Conservation (phyloP, 1,284 basidiomycete genomes). For the Leccinum fallax region DNA sequence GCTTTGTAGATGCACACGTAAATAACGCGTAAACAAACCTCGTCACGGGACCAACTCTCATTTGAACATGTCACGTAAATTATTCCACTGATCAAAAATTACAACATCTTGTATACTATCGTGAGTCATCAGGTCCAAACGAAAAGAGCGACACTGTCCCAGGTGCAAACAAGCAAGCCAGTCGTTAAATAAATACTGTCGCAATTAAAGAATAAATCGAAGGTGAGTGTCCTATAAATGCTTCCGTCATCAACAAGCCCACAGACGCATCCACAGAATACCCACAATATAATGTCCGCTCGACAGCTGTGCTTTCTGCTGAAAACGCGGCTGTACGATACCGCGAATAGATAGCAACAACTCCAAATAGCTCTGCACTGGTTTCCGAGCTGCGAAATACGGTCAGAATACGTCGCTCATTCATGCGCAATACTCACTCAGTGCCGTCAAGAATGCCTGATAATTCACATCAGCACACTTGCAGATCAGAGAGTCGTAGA, state of each 20-base stretch:
- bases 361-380: constrained; percentile 74
- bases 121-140: background rate
- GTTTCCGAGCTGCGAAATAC: constrained; percentile 49
- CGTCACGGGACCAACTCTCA: constrained; percentile 24
- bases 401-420: constrained; percentile 1
- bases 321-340: constrained; percentile 64
- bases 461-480: constrained; percentile 2
- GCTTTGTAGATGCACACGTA: constrained; percentile 26
- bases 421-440: constrained; percentile 43
- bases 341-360: constrained; percentile 68
- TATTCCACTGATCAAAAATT: background rate
- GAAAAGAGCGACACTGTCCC: constrained; percentile 1
- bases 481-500: background rate
- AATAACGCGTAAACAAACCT: constrained; percentile 38
- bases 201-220: constrained; percentile 32
- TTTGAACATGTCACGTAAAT: background rate
- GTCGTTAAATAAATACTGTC: constrained; percentile 7
- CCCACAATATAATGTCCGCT: constrained; percentile 73
- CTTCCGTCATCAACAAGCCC: constrained; percentile 10
- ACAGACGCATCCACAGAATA: constrained; percentile 5
- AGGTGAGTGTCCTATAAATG: constrained; percentile 26
- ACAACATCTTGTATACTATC: constrained; percentile 2
- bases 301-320: constrained; percentile 80
- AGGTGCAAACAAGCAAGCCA: background rate
- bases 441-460: constrained; percentile 69